These are phyloP conservation scores for Polytrichum commune DNA, from an alignment of 225 moss, liverwort and hornwort species.

Conservation along the genomic window DNA sequence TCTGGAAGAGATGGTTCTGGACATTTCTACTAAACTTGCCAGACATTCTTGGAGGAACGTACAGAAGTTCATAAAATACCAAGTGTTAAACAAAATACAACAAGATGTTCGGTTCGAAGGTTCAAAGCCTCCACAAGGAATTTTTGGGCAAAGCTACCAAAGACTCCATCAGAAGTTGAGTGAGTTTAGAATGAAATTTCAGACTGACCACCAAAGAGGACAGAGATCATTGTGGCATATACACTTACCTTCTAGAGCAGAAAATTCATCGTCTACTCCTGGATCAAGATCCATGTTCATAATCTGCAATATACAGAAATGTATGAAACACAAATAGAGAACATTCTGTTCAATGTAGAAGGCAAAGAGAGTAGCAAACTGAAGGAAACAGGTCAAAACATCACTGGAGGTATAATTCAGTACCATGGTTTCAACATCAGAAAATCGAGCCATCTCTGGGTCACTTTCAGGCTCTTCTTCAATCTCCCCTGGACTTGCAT, in stretches of 20 bases:
- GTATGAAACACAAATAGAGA: too few relatives aligned
- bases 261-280: slow-evolving; percentile 84
- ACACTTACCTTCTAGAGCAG: slow-evolving; percentile 79
- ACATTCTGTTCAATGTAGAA: too few relatives aligned
- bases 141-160: too few relatives aligned
- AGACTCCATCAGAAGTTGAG: too few relatives aligned
- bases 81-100: too few relatives aligned
- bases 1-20: too few relatives aligned
- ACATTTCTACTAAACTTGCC: too few relatives aligned
- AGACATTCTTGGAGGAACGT: too few relatives aligned
- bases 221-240: background rate
- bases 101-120: too few relatives aligned
- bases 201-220: background rate
- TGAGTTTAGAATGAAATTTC: too few relatives aligned
- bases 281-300: slow-evolving; percentile 95
- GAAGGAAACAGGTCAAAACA: background rate
- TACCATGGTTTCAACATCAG: slow-evolving; percentile 97
- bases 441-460: slow-evolving; percentile 78
- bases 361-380: background rate
- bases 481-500: slow-evolving; percentile 44
- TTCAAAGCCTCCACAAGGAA: too few relatives aligned
- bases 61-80: too few relatives aligned
- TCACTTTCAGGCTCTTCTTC: slow-evolving; percentile 82
- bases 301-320: slow-evolving; percentile 44
- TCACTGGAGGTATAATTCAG: background rate